phyloP scores from a whole-genome alignment of 192 early-diverging fungal genomes.

The Ambispora gerdemannii region DNA sequence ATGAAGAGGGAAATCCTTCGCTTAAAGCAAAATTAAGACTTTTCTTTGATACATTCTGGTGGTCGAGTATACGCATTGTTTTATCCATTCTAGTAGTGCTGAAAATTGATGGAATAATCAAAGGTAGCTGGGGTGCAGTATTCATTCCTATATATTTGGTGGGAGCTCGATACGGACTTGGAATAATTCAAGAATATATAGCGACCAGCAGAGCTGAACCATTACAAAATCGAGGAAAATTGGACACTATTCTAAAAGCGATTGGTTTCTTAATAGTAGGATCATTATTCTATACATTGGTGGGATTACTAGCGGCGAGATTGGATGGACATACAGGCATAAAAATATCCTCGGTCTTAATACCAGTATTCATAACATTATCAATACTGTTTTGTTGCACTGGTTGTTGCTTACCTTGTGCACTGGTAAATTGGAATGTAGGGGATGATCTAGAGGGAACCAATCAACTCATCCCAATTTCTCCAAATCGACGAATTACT shows the following conservation, averaged over 20 bases:
- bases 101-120: conserved; percentile 53
- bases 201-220: conserved; percentile 40
- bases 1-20: conserved; percentile 29
- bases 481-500: conserved; percentile 39
- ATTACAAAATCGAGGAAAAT: conserved; percentile 46
- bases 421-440: conserved; percentile 41
- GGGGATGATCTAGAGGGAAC: conserved; percentile 43
- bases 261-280: conserved; percentile 50
- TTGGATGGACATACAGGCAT: conserved; percentile 46
- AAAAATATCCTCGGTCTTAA: conserved; percentile 56
- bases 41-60: conserved; percentile 59
- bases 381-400: conserved; percentile 55
- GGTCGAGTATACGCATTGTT: conserved; percentile 61
- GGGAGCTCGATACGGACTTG: conserved; percentile 52
- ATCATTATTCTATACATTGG: conserved; percentile 34
- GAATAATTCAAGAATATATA: conserved; percentile 44
- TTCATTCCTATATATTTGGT: conserved; percentile 69
- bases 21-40: conserved; percentile 12
- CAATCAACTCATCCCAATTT: conserved; percentile 35
- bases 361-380: conserved; percentile 66
- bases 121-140: conserved; percentile 61
- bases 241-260: conserved; percentile 43
- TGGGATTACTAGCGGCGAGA: conserved; percentile 38
- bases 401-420: conserved; percentile 58
- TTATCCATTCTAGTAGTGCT: conserved; percentile 66